phyloP scores from a whole-genome alignment of 1,284 basidiomycete genomes.

The Ganoderma lingzhi region DNA sequence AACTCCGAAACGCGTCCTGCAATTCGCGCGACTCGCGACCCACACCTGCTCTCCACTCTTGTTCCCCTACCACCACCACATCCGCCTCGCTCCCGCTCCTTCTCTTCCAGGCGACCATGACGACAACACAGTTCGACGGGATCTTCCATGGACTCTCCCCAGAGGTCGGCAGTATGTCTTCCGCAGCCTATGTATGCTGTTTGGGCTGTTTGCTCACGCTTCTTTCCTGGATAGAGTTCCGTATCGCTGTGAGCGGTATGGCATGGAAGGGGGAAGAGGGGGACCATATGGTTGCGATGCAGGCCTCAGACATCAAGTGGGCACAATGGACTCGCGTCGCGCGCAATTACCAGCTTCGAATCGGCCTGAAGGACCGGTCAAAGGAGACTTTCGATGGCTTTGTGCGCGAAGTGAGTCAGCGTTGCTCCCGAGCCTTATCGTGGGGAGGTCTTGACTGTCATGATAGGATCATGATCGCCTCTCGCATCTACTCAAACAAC shows the following conservation, averaged over 20 bases:
- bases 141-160: constrained; percentile 81
- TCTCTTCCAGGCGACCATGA: constrained; percentile 45
- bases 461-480: constrained; percentile 86
- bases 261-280: constrained; percentile 88
- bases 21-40: constrained; percentile 21
- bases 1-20: constrained; percentile 44
- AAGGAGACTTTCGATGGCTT: constrained; percentile 95
- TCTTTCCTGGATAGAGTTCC: constrained; percentile 69
- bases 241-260: constrained; percentile 88
- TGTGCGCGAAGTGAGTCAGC: constrained; percentile 77
- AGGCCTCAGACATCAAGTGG: constrained; percentile 83
- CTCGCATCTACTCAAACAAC: constrained; percentile 79
- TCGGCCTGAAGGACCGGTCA: constrained; percentile 81
- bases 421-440: constrained; percentile 17
- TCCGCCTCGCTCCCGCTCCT: constrained; percentile 24
- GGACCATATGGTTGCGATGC: constrained; percentile 72
- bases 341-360: constrained; percentile 88
- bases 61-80: constrained; percentile 31
- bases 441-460: not conserved
- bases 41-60: constrained; percentile 15
- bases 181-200: not conserved
- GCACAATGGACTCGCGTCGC: constrained; percentile 93
- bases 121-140: constrained; percentile 82
- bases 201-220: constrained; percentile 12
- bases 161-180: constrained; percentile 76